phyloP scores from a whole-genome alignment of 495 filamentous ascomycete genomes.

The Talaromyces stipitatus region DNA sequence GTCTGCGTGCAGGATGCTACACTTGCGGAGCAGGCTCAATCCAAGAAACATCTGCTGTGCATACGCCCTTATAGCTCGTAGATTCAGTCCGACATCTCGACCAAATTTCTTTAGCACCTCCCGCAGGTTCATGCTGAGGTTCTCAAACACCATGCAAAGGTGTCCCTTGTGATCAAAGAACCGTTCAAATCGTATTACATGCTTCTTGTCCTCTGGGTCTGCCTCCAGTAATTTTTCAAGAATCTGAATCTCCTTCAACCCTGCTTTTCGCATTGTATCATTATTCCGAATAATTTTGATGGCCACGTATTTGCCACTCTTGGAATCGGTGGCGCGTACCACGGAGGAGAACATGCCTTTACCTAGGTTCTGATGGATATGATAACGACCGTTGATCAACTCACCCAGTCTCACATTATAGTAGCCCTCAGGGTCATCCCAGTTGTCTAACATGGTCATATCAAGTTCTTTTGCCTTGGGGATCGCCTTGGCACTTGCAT shows the following conservation, averaged over 20 bases:
- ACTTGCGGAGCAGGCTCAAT: slow-evolving; percentile 75
- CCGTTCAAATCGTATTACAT: slow-evolving; percentile 79
- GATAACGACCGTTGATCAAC: slow-evolving; percentile 79
- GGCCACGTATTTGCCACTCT: slow-evolving; percentile 63
- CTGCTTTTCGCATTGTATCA: slow-evolving; percentile 85
- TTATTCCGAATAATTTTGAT: slow-evolving; percentile 95
- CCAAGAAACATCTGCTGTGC: slow-evolving; percentile 92
- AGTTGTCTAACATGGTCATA: slow-evolving; percentile 82
- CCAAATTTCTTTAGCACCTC: slow-evolving; percentile 96
- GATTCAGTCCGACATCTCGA: slow-evolving; percentile 83
- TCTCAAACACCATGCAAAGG: slow-evolving; percentile 94
- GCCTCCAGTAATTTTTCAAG: slow-evolving; percentile 72
- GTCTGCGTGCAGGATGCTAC: slow-evolving; percentile 91
- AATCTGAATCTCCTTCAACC: slow-evolving; percentile 90
- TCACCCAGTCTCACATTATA: slow-evolving; percentile 89
- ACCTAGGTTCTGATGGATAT: slow-evolving; percentile 78
- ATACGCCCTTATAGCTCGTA: slow-evolving; percentile 78
- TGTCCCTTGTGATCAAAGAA: slow-evolving; percentile 92
- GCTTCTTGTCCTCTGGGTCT: slow-evolving; percentile 87
- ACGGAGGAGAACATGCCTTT: slow-evolving; percentile 95
- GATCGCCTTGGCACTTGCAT: slow-evolving; percentile 40
- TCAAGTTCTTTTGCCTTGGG: slow-evolving; percentile 59
- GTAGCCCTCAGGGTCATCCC: slow-evolving; percentile 90
- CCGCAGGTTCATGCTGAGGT: slow-evolving; percentile 83
- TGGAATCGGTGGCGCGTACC: slow-evolving; percentile 79